Evolutionary conservation across 2,329 filamentous ascomycete genomes (phyloP), one percentile per base, ranked within the genome.

Genomic region (Alternaria sp.): DNA sequence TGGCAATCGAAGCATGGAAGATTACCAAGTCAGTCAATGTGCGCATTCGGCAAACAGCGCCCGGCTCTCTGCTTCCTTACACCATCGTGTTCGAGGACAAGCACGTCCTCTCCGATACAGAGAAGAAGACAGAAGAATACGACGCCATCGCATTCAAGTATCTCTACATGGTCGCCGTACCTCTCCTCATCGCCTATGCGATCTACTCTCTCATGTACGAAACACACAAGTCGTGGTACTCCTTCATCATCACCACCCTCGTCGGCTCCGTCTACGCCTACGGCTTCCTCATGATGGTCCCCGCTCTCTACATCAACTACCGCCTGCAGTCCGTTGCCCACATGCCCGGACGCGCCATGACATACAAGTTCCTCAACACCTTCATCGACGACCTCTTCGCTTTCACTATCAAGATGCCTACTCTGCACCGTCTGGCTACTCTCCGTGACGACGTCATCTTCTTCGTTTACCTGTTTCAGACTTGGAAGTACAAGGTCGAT

Each of bases 361-460:
- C 90, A 79, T 97, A 97, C 87, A 97, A 98, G 83, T 97, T 97
- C 81, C 84, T 98, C 67, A 97, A 98, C 83, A 98, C 95, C 5
- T 99, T 99, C 79, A 98, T 99, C 78, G 95, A 99, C 80, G 95
- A 99, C 76, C 85, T 99, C 32, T 99, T 99, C 76, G 95, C 95
- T 2, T 99, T 98, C 75, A 99, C 95, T 40, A 97, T 99, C 84
- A 98, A 98, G 83, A 99, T 99, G 95, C 95, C 95, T 0, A 88
- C 94, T 64, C 85, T 99, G 53, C 95, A 99, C 80, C 89, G 95
- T 16, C 84, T 99, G 52, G 93, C 95, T 0, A 98, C 95, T 0
- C 86, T 99, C 65, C 87, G 95, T 62, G 95, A 99, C 78, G 95
- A 99, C 75, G 85, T 99, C 67, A 98, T 99, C 76, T 99, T 99